Conservation (phyloP, 176 grass and related monocot species). For the Eragrostis nindensis region DNA sequence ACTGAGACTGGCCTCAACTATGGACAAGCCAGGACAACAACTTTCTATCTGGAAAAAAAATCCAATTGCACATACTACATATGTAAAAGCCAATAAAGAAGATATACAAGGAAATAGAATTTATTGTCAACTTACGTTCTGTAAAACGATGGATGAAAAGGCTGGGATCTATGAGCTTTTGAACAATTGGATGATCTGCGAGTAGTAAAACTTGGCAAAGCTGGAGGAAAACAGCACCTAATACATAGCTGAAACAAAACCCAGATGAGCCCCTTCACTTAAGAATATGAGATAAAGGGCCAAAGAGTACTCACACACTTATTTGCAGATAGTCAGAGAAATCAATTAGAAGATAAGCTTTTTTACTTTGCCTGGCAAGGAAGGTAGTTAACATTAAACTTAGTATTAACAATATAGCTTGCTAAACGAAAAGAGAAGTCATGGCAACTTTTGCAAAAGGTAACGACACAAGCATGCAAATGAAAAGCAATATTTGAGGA, state of each 20-base stretch:
- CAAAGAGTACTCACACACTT: constrained; percentile 75
- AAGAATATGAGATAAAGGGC: constrained; percentile 18
- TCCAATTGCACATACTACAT: neutral
- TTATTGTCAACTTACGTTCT: constrained; percentile 62
- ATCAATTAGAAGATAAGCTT: constrained; percentile 92
- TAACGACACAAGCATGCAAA: constrained; percentile 8
- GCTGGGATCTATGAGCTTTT: constrained; percentile 88
- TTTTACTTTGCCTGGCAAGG: constrained; percentile 80
- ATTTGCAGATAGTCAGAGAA: constrained; percentile 87
- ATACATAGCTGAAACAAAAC: constrained; percentile 85
- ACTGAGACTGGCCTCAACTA: neutral
- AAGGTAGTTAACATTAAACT: constrained; percentile 28
- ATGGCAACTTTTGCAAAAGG: neutral
- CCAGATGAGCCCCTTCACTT: constrained; percentile 30
- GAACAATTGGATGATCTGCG: constrained; percentile 73
- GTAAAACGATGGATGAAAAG: constrained; percentile 99
- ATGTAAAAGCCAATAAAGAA: constrained; percentile 1
- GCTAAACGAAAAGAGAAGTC: neutral
- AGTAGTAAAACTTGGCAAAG: constrained; percentile 81
- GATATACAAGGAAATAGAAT: constrained; percentile 25
- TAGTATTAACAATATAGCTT: constrained; percentile 31
- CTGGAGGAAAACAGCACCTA: constrained; percentile 92
- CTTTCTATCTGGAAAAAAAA: neutral
- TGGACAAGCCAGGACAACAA: neutral
- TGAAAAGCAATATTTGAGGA: neutral